Evolutionary conservation across 805 yeast species (phyloP).

Genomic region (Ascoidea rubescens): DNA sequence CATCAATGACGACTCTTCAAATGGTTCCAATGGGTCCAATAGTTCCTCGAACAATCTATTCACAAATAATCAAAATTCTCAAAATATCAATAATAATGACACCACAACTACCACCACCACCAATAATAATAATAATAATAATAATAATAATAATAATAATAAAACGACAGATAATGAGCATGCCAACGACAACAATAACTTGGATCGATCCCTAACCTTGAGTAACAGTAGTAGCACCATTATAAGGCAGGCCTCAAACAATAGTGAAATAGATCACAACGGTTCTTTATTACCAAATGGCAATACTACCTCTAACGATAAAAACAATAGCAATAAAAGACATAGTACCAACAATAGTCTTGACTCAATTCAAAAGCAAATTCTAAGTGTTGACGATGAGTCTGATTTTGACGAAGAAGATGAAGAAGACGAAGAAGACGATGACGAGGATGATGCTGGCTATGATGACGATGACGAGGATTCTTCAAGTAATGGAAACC

Average conservation of each 20-base stretch:
- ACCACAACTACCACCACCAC: no score
- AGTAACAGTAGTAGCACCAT: neutral
- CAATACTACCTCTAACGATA: neutral
- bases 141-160: no score
- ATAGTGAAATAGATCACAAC: neutral
- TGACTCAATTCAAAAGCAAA: neutral
- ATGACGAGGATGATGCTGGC: slow-evolving; percentile 11
- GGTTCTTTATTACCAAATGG: neutral
- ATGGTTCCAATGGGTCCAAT: neutral
- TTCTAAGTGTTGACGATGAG: slow-evolving; percentile 9
- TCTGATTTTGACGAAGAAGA: slow-evolving; percentile 11
- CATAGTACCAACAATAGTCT: slow-evolving; percentile 14
- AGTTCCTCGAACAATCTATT: neutral
- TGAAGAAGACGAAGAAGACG: slow-evolving; percentile 7
- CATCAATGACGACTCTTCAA: neutral
- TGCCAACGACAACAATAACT: no score
- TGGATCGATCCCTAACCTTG: neutral
- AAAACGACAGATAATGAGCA: no score
- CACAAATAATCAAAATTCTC: no score
- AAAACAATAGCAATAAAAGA: slow-evolving; percentile 5
- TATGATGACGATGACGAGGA: slow-evolving; percentile 9
- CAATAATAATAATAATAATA: neutral
- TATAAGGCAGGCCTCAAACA: neutral
- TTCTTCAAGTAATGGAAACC: slow-evolving; percentile 16
- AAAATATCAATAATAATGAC: no score